A percentile compares a stretch with the other conserved stretches of the same genome.
Evolutionary conservation across 2,329 filamentous ascomycete genomes (phyloP).

Genomic region (Tolypocladium guangdongense): DNA sequence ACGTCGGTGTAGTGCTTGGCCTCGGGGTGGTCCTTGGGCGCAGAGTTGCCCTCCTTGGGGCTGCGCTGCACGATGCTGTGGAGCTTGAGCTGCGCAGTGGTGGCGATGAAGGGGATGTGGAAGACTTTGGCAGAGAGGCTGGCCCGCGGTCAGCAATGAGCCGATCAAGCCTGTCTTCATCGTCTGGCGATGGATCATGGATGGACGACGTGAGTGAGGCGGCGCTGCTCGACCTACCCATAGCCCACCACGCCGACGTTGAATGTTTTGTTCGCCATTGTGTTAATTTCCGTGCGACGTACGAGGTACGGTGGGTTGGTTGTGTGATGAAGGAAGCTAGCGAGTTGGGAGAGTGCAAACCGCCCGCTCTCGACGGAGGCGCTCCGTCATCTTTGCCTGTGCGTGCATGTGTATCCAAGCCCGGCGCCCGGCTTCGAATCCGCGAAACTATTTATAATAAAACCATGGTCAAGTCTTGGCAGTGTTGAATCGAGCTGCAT

Average conservation of each 20-base stretch:
- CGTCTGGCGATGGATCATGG: no score
- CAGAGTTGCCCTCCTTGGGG: slow-evolving; percentile 53
- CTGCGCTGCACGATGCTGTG: slow-evolving; percentile 67
- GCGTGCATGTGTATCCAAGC: no score
- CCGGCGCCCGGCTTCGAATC: no score
- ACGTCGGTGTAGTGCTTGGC: slow-evolving; percentile 53
- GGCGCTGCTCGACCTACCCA: slow-evolving; percentile 24
- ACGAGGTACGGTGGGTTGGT: background rate
- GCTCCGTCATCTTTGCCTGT: background rate
- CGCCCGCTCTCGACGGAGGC: background rate
- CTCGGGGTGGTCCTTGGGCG: slow-evolving; percentile 54
- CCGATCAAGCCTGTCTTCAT: background rate
- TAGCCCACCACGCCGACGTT: slow-evolving; percentile 42
- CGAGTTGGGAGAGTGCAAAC: background rate
- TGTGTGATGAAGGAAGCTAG: background rate
- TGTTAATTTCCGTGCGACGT: background rate
- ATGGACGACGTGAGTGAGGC: background rate
- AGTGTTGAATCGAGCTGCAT: no score
- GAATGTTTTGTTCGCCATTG: slow-evolving; percentile 27
- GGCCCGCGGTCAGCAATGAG: slow-evolving; percentile 3
- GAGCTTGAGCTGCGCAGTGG: slow-evolving; percentile 53
- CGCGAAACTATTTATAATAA: no score
- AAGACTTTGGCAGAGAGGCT: slow-evolving; percentile 65
- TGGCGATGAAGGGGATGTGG: slow-evolving; percentile 68
- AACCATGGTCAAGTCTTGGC: no score